A percentile compares a stretch with the other conserved stretches of the same genome.
These are phyloP conservation scores for Coemansia sp. DNA, from an alignment of 192 early-diverging fungal species.

Conservation along the genomic window DNA sequence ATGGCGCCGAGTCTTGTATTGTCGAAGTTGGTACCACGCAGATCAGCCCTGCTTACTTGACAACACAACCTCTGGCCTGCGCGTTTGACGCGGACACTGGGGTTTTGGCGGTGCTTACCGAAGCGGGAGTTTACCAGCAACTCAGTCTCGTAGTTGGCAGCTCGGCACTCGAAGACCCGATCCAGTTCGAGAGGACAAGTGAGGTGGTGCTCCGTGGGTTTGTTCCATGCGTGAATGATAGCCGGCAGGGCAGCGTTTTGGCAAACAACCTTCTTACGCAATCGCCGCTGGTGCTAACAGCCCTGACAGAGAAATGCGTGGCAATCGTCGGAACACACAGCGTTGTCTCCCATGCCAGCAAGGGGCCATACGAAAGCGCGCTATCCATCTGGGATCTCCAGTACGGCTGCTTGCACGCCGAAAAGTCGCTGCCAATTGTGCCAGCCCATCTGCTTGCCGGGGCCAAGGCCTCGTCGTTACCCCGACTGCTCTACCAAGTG, in stretches of 20 bases:
- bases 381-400: conserved; percentile 53
- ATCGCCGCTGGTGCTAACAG: conserved; percentile 34
- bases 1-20: conserved; percentile 29
- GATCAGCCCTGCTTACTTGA: conserved; percentile 33
- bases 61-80: conserved; percentile 37
- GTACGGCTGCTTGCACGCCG: conserved; percentile 51
- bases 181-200: conserved; percentile 32
- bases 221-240: conserved; percentile 27
- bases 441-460: conserved; percentile 22
- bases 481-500: conserved; percentile 46
- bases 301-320: conserved; percentile 47
- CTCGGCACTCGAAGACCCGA: conserved; percentile 48
- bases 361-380: conserved; percentile 47
- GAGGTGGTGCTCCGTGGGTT: conserved; percentile 49
- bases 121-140: conserved; percentile 37
- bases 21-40: conserved; percentile 44
- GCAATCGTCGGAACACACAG: conserved; percentile 54
- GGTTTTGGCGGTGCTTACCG: conserved; percentile 32
- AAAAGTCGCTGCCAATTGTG: conserved; percentile 29
- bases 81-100: conserved; percentile 51
- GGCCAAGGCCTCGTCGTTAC: conserved; percentile 14
- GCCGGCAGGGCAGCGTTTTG: background rate
- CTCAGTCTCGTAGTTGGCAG: conserved; percentile 28
- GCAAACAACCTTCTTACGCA: conserved; percentile 27
- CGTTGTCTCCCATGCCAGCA: conserved; percentile 41